These are phyloP conservation scores for Pestalotiopsis sp. DNA, from an alignment of 2,329 filamentous ascomycete genomes.

Conservation along the genomic window DNA sequence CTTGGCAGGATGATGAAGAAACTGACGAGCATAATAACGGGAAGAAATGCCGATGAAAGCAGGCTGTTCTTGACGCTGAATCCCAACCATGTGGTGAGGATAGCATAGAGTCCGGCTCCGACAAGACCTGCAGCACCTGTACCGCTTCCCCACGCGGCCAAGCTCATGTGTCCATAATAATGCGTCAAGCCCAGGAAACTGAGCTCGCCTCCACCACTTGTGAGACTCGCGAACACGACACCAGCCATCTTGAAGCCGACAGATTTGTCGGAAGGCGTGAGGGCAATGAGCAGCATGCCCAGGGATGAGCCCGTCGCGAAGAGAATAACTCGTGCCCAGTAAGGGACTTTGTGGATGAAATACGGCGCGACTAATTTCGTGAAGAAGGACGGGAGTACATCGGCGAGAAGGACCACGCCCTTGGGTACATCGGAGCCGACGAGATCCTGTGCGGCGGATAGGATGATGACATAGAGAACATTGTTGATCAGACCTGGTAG, in stretches of 20 bases:
- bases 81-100: constrained; percentile 79
- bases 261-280: constrained; percentile 69
- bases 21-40: constrained; percentile 78
- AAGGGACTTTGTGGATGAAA: constrained; percentile 88
- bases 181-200: constrained; percentile 91
- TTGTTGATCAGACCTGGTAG: constrained; percentile 85
- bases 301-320: constrained; percentile 76
- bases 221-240: constrained; percentile 82
- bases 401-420: constrained; percentile 87
- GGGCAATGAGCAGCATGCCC: constrained; percentile 88
- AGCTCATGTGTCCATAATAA: constrained; percentile 84
- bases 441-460: constrained; percentile 92
- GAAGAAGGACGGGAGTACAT: constrained; percentile 86
- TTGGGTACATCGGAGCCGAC: constrained; percentile 87
- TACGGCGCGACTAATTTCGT: constrained; percentile 90
- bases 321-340: constrained; percentile 71
- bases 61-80: constrained; percentile 76
- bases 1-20: constrained; percentile 83
- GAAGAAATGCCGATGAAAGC: constrained; percentile 77
- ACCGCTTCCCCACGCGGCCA: constrained; percentile 90
- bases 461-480: constrained; percentile 95
- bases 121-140: constrained; percentile 87
- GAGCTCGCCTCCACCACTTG: constrained; percentile 84
- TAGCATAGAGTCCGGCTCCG: constrained; percentile 84
- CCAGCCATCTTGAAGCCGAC: constrained; percentile 79